Evolutionary conservation across 352 stramenopile species (phyloP), one percentile per base, ranked within the genome.

Genomic region (Halophytophthora polymorphica): DNA sequence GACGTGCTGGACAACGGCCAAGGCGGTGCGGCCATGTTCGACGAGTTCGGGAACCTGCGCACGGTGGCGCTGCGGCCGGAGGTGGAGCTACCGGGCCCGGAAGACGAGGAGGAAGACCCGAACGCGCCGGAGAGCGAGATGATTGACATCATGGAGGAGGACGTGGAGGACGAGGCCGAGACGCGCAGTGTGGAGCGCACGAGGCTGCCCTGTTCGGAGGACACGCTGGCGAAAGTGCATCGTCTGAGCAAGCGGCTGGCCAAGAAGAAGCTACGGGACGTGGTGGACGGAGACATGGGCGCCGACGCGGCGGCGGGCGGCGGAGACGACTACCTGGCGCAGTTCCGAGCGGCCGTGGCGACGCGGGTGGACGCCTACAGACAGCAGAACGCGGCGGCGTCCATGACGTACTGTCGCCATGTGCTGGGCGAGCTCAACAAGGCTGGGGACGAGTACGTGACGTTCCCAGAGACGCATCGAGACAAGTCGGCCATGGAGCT

Each of bases 401-500:
- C 84, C 4, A 94, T 94, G 84, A 51, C 77, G 0, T 94, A 92
- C 53, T 94, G 84, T 45, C 63, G 82, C 3, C 68, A 89, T 36
- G 53, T 91, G 19, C 67, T 94, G 21, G 53, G 68, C 6, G 56
- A 66, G 45, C 42, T 91, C 19, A 74, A 61, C 45, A 54, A 46
- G 4, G 54, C 61, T 4, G 70, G 59, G n/a, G 69, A 45, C 1
- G 62, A 72, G 38, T 84, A 87, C 52, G 25, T 83, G 38, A 58
- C 57, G 12, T 38, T 63, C 18, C 43, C 59, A 13, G 53, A 71
- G 23, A 43, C 55, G 33, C 50, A 62, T 12, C 59, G 56, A 6
- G 61, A 88, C 40, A 84, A 87, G 56, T 88, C 81, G 19, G 73
- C 77, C 7, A 88, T 86, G 78, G 73, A 89, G 41, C 58, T 91